phyloP scores from a whole-genome alignment of 257 asterid genomes.

The Pogostemon cablin region DNA sequence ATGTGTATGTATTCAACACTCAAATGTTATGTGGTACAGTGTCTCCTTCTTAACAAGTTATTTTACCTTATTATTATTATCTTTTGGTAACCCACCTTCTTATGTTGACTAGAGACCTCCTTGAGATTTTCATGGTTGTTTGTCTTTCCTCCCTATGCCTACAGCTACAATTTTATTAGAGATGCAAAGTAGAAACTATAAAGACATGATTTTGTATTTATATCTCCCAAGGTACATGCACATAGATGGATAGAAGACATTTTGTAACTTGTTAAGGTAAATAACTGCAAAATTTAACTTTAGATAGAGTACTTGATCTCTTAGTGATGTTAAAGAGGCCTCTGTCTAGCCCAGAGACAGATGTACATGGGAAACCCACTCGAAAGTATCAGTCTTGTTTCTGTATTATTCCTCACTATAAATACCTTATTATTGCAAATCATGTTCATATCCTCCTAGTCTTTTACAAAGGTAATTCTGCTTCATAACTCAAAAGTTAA shows the following conservation, averaged over 20 bases:
- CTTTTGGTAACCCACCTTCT: neutral
- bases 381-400: constrained; percentile 8
- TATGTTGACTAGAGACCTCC: neutral
- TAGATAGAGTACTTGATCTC: neutral
- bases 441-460: neutral
- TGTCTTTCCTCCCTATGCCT: neutral
- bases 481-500: neutral
- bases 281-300: neutral
- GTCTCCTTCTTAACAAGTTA: neutral
- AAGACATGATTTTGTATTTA: neutral
- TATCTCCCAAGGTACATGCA: neutral
- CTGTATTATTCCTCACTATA: neutral
- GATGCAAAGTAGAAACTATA: neutral
- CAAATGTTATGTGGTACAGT: neutral
- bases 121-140: neutral
- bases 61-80: neutral
- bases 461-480: constrained; percentile 9
- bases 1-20: neutral
- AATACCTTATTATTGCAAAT: constrained; percentile 15
- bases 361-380: neutral
- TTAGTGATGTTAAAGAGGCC: neutral
- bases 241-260: neutral
- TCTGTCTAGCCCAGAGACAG: constrained; percentile 13
- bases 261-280: neutral
- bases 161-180: too few species aligned